Evolutionary conservation across 1,139 yeast genomes (phyloP), one percentile per base, ranked within the genome.

Genomic region (Candida sp.): DNA sequence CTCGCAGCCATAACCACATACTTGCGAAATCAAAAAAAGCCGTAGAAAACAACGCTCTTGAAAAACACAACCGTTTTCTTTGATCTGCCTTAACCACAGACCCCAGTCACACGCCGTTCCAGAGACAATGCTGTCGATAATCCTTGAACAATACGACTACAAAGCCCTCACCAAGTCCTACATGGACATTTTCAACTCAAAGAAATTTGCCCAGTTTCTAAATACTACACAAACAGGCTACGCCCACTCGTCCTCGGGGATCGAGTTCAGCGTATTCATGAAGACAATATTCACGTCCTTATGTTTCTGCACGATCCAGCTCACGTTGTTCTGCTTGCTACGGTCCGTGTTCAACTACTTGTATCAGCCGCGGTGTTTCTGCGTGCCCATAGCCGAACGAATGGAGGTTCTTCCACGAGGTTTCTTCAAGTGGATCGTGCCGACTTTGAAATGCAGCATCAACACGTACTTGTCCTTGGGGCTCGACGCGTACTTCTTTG

Each of bases 401-500:
- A 67, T 72, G 59, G 70, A 69, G 9, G 73, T 72, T 2, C 57
- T 75, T 22, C 73, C 76, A 4, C 65, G 67, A 34, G 79, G 80
- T 0, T 66, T 79, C 27, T 68, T 83, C 33, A 69, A 72, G 4
- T 84, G 88, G 88, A 57, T 83, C 0, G 39, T 62, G 3, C 82
- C 83, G 0, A 71, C 80, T 0, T 48, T 80, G 44, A 58, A 61
- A 22, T 62, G 67, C 28, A 73, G 77, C 8, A 71, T 80, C 17
- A 72, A 73, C 22, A 68, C 73, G 42, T 85, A 80, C 59, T 59
- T 76, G 40, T 61, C 72, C 3, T 64, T 75, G 58, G 92, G 92
- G 0, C 62, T 86, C n/a, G 93, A 88, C 63, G 80, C 88, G 0
- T 86, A 84, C 60, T 81, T 84, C 57, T 84, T 86, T 56, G 58